Percentiles rank a stretch among this genome's conserved stretches.
phyloP scores from a whole-genome alignment of 1,139 yeast genomes.

The Hemisphaericaspora subhashii region DNA sequence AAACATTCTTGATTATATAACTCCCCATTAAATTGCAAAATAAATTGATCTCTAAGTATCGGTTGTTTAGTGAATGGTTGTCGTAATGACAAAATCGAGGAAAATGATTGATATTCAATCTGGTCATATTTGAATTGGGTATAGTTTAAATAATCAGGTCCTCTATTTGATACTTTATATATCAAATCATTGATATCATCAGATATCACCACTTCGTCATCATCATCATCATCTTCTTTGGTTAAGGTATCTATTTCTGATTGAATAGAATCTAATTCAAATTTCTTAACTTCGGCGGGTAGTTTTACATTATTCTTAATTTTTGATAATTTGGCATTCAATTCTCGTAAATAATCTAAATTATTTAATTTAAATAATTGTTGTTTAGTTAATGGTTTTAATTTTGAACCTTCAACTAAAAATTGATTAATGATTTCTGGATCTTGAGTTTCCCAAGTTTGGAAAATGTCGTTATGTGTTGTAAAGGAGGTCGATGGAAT shows the following conservation, averaged over 20 bases:
- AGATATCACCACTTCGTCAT: not conserved
- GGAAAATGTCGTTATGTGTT: slow-evolving; percentile 1
- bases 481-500: not conserved
- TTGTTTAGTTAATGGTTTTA: slow-evolving; percentile 17
- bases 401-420: slow-evolving; percentile 17
- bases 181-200: slow-evolving; percentile 22
- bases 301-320: slow-evolving; percentile 32
- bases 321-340: slow-evolving; percentile 23
- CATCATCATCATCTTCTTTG: slow-evolving; percentile 14
- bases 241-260: slow-evolving; percentile 16
- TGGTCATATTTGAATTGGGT: slow-evolving; percentile 14
- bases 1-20: slow-evolving; percentile 61
- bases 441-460: slow-evolving; percentile 25
- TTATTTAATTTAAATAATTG: slow-evolving; percentile 29
- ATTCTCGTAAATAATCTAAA: slow-evolving; percentile 23
- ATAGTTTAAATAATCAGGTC: slow-evolving; percentile 48
- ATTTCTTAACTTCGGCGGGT: slow-evolving; percentile 16
- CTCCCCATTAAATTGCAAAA: slow-evolving; percentile 85
- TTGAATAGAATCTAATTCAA: slow-evolving; percentile 16
- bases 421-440: slow-evolving; percentile 15
- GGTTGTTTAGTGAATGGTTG: slow-evolving; percentile 82
- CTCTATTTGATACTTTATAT: slow-evolving; percentile 50
- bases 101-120: slow-evolving; percentile 37
- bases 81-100: slow-evolving; percentile 78
- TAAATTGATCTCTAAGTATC: slow-evolving; percentile 22